phyloP scores from a whole-genome alignment of 495 filamentous ascomycete genomes.

The Physcia stellaris region DNA sequence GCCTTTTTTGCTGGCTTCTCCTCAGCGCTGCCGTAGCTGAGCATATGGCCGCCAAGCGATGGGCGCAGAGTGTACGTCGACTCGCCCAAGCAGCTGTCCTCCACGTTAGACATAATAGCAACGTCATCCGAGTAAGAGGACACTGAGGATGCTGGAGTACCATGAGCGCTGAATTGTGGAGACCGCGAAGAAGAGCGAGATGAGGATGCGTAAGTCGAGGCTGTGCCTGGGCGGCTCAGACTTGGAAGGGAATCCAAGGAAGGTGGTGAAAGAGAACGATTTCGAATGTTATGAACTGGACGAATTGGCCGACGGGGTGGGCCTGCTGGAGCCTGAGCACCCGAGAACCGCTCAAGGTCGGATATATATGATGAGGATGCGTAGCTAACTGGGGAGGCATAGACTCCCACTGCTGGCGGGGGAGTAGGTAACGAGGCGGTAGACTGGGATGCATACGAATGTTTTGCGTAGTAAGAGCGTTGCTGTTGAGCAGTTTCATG shows the following conservation, averaged over 20 bases:
- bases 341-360: constrained; percentile 20
- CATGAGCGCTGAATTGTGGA: constrained; percentile 29
- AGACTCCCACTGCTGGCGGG: constrained; percentile 7
- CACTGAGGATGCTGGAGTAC: constrained; percentile 20
- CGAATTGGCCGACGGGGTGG: constrained; percentile 22
- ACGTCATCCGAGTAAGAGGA: constrained; percentile 14
- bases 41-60: constrained; percentile 10
- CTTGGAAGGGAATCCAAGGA: constrained; percentile 33
- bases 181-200: constrained; percentile 36
- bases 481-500: constrained; percentile 24
- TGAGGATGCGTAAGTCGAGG: constrained; percentile 28
- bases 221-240: constrained; percentile 27
- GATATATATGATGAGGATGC: constrained; percentile 20
- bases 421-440: constrained; percentile 10
- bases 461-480: constrained; percentile 27
- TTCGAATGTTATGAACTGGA: constrained; percentile 20
- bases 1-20: constrained; percentile 17
- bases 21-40: constrained; percentile 8
- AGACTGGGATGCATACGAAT: constrained; percentile 7
- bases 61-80: constrained; percentile 13
- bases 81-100: constrained; percentile 4
- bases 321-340: constrained; percentile 20
- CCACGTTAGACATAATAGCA: constrained; percentile 10
- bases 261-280: constrained; percentile 36
- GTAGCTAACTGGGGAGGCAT: constrained; percentile 17